Evolutionary conservation across 352 stramenopile species (phyloP).

Genomic region (Lagenidium sp.): DNA sequence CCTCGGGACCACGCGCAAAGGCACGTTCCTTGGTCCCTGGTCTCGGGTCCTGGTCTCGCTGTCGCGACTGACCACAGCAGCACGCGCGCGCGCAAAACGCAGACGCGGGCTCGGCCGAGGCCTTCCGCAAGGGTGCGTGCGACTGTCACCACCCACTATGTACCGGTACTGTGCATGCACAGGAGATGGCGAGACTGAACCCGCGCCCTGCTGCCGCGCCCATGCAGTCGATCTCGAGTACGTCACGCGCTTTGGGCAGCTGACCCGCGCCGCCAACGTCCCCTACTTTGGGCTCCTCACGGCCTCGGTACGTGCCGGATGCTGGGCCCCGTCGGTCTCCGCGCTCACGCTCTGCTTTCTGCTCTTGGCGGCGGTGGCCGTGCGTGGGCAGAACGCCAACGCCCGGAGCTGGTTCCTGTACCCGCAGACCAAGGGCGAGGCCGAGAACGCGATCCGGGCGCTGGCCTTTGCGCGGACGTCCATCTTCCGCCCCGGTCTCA

Average conservation of each 20-base stretch:
- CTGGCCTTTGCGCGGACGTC: constrained; percentile 40
- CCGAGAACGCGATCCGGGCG: constrained; percentile 49
- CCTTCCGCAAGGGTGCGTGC: constrained; percentile 10
- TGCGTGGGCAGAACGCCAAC: constrained; percentile 17
- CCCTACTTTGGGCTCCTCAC: constrained; percentile 65
- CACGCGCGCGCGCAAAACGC: too few relatives aligned
- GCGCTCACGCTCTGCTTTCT: neutral
- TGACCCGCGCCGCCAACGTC: constrained; percentile 29
- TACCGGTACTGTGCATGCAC: too few relatives aligned
- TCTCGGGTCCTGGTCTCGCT: too few relatives aligned
- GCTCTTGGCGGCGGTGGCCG: neutral
- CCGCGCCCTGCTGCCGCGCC: too few relatives aligned
- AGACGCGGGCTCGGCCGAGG: constrained; percentile 12
- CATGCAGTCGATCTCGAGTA: constrained; percentile 64
- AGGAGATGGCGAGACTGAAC: too few relatives aligned
- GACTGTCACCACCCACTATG: neutral
- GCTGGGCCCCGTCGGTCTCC: too few relatives aligned
- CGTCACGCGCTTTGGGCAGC: constrained; percentile 37
- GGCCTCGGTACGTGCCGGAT: constrained; percentile 32
- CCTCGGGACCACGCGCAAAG: constrained; percentile 61
- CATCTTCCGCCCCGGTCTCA: constrained; percentile 49
- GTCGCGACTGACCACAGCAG: too few relatives aligned
- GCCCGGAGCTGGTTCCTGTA: constrained; percentile 78
- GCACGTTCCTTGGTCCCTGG: too few relatives aligned
- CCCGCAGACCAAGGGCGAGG: constrained; percentile 65